These are phyloP conservation scores for Trichoderma hamatum DNA, from an alignment of 2,329 filamentous ascomycete genomes.

Conservation along the genomic window DNA sequence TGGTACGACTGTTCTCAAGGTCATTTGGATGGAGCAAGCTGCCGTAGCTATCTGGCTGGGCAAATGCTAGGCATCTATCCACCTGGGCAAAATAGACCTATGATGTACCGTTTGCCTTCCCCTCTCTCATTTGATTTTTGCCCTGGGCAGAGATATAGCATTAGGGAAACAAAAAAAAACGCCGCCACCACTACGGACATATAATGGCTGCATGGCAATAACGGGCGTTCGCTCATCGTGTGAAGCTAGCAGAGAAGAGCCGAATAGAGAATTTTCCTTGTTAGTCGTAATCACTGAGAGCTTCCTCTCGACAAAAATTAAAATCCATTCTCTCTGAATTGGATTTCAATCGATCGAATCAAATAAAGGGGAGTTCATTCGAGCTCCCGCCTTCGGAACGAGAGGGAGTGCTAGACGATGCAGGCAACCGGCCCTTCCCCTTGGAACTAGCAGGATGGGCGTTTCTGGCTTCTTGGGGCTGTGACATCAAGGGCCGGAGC, in stretches of 20 bases:
- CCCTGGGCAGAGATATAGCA: neutral
- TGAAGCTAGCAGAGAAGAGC: slow-evolving; percentile 2
- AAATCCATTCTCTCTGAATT: neutral
- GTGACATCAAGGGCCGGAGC: neutral
- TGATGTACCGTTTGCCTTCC: neutral
- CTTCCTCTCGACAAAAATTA: neutral
- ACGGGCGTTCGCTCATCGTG: neutral
- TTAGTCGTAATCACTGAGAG: neutral
- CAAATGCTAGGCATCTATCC: neutral
- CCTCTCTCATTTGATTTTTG: neutral
- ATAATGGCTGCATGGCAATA: slow-evolving; percentile 17
- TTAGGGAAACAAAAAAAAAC: neutral
- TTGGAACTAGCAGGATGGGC: neutral
- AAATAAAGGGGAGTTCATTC: no score
- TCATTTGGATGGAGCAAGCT: neutral
- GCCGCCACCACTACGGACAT: slow-evolving; percentile 4
- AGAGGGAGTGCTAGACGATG: slow-evolving; percentile 7
- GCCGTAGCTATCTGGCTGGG: neutral
- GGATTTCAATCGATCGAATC: neutral
- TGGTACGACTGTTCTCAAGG: neutral
- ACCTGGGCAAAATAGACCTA: no score
- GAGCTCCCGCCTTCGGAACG: slow-evolving; percentile 9
- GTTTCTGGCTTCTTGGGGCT: neutral
- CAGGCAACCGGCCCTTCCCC: slow-evolving; percentile 26
- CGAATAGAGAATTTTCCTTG: neutral